These are phyloP conservation scores for Fraxinus americana DNA, from an alignment of 257 asterid species.

Conservation along the genomic window DNA sequence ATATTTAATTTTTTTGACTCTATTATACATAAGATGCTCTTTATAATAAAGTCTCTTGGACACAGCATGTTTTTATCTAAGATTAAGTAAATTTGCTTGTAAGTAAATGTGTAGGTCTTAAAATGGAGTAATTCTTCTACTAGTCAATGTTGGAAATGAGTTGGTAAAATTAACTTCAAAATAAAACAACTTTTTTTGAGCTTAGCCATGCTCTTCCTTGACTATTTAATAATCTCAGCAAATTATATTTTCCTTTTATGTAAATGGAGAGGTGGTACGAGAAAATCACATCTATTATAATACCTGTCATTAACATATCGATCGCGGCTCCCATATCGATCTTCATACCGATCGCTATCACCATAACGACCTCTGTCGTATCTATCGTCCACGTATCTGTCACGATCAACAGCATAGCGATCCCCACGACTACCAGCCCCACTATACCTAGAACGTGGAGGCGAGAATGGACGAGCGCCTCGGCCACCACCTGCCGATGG, in stretches of 20 bases:
- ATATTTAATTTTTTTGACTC: no score
- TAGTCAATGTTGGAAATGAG: not conserved
- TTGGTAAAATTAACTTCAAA: no score
- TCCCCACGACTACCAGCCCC: constrained; percentile 76
- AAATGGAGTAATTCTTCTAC: not conserved
- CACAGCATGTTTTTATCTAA: not conserved
- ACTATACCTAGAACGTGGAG: constrained; percentile 79
- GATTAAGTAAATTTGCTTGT: not conserved
- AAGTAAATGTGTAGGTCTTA: not conserved
- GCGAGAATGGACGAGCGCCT: constrained; percentile 67
- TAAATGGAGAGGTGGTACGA: no score
- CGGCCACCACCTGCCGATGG: constrained; percentile 85
- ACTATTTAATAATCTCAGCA: no score
- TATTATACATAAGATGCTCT: no score
- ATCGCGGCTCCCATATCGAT: constrained; percentile 75
- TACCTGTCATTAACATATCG: constrained; percentile 75
- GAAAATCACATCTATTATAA: not conserved
- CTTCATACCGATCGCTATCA: constrained; percentile 82
- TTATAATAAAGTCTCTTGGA: no score
- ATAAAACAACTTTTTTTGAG: no score
- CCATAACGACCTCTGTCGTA: constrained; percentile 76
- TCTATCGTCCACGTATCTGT: constrained; percentile 71
- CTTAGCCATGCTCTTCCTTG: no score
- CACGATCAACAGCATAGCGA: constrained; percentile 79
- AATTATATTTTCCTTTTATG: no score